A percentile compares a stretch with the other conserved stretches of the same genome.
Evolutionary conservation across 495 filamentous ascomycete species (phyloP).

Genomic region (Xylaria grammica): DNA sequence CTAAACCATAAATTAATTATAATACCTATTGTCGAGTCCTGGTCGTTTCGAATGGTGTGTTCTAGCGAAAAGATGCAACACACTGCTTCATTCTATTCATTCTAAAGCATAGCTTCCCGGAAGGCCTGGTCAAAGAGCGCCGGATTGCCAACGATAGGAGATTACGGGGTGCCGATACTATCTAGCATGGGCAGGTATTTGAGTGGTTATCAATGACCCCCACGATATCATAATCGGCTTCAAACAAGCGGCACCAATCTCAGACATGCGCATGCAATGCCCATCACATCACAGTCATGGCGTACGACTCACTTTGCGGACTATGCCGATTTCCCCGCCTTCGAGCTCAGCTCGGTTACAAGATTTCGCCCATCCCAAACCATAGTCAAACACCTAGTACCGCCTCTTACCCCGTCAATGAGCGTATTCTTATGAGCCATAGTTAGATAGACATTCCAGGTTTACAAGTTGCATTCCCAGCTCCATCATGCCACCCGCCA

Average conservation of each 20-base stretch:
- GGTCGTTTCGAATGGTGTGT: background rate
- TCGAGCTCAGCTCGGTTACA: background rate
- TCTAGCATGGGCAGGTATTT: no score
- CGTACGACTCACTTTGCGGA: background rate
- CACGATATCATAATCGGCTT: background rate
- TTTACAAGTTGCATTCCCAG: background rate
- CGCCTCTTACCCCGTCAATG: no score
- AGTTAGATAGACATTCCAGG: background rate
- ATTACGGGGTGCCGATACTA: no score
- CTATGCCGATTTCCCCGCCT: background rate
- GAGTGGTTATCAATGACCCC: conserved; percentile 7
- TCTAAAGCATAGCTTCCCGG: no score
- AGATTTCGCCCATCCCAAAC: no score
- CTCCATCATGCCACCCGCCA: conserved; percentile 32
- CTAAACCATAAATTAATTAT: background rate
- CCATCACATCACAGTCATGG: background rate
- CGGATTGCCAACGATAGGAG: no score
- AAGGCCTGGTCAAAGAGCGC: background rate
- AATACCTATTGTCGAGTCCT: background rate
- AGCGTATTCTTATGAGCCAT: background rate
- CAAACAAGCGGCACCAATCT: background rate
- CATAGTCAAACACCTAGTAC: background rate
- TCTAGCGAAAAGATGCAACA: background rate
- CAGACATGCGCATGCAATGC: conserved; percentile 1
- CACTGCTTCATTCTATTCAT: no score